Conservation (phyloP, 305 asterid species). For the Euphrasia arctica region DNA sequence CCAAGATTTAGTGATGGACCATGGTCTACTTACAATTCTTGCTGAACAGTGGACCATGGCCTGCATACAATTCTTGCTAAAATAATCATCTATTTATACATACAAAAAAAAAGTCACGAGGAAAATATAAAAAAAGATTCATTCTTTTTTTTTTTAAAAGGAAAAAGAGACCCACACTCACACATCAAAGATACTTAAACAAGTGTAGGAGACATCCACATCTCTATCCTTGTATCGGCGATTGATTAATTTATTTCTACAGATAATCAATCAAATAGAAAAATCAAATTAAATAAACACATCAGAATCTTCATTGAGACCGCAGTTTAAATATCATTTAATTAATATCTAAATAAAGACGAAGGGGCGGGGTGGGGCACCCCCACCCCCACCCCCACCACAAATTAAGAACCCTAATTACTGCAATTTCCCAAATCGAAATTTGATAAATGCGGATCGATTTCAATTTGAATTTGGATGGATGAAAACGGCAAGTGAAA, state of each 20-base stretch:
- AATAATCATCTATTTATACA: constrained; percentile 14
- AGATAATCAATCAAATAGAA: constrained; percentile 1
- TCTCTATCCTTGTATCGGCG: constrained; percentile 28
- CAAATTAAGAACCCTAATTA: neutral
- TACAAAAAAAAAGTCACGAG: constrained; percentile 3
- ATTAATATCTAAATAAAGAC: neutral
- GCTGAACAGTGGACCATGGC: too few species aligned
- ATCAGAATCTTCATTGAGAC: constrained; percentile 27
- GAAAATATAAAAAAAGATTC: neutral
- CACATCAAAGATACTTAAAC: constrained; percentile 30
- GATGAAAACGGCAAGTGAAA: neutral
- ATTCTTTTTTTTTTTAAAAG: neutral
- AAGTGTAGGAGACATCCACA: constrained; percentile 18
- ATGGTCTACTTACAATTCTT: constrained; percentile 13
- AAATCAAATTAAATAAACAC: too few species aligned
- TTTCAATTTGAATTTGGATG: neutral
- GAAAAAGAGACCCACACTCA: constrained; percentile 16
- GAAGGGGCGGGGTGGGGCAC: neutral
- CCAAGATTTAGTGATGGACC: constrained; percentile 29
- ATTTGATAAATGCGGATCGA: too few species aligned
- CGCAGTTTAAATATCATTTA: constrained; percentile 19
- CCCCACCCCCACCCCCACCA: neutral
- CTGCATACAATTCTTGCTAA: neutral
- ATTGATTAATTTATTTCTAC: neutral
- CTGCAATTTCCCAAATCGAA: neutral